Evolutionary conservation across 805 yeast species (phyloP).

Genomic region (Myxozyma melibiosi): DNA sequence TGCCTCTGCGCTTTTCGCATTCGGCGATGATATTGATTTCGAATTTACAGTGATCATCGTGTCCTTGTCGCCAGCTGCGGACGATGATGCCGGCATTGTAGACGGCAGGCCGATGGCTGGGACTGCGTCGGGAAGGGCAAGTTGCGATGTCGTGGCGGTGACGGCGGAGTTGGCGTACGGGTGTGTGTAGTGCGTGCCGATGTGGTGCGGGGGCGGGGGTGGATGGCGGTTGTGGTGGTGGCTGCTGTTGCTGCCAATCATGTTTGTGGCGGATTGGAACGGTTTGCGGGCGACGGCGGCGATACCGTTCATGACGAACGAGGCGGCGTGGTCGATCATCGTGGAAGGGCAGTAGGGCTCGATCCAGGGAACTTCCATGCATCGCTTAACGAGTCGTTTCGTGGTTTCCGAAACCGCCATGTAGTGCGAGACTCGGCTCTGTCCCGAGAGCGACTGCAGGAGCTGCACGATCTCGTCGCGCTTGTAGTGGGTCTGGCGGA

Average conservation of each 20-base stretch:
- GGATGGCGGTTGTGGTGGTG: background rate
- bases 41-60: background rate
- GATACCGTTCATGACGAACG: background rate
- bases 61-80: background rate
- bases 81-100: background rate
- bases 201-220: background rate
- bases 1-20: background rate
- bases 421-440: slow-evolving; percentile 12
- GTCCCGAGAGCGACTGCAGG: slow-evolving; percentile 49
- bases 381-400: slow-evolving; percentile 24
- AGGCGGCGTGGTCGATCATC: slow-evolving; percentile 7
- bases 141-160: slow-evolving; percentile 6
- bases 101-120: slow-evolving; percentile 10
- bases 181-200: slow-evolving; percentile 8
- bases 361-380: slow-evolving; percentile 30
- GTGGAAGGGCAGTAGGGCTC: slow-evolving; percentile 5
- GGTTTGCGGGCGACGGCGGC: slow-evolving; percentile 11
- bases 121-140: slow-evolving; percentile 9
- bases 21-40: background rate
- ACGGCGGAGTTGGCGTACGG: background rate
- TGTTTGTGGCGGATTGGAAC: background rate
- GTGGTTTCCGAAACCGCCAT: slow-evolving; percentile 31
- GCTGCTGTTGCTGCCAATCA: too few species aligned
- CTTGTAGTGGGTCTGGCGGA: slow-evolving; percentile 61
- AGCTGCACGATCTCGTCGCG: slow-evolving; percentile 54